Base-by-base conservation (phyloP, 768 basidiomycete genomes). In the Dendrothele bispora region DNA sequence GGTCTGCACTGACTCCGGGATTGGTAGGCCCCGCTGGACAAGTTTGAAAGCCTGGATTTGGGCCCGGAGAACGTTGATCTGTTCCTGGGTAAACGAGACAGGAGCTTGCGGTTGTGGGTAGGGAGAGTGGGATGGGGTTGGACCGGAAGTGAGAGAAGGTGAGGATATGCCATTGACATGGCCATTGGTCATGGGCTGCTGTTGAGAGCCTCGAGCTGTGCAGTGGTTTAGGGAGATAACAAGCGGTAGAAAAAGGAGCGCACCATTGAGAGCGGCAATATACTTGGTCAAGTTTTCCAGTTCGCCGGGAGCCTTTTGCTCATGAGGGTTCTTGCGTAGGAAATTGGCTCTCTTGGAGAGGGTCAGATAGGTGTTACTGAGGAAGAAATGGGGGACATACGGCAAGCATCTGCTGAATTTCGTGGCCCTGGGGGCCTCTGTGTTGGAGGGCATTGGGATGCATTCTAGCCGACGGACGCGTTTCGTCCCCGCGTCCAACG, bases 41-140 rank as follows among this genome's bases (percentile, higher is more conserved):
- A 82, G 75, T 59, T 86, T 89, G 71, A 85, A 92, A 3, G 91
- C 90, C 40, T 84, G 78, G 14, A 93, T 91, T 55, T 93, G 91
- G 0, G 86, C 82, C 12, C 87, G 79, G n/a, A 93, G 76, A 8
- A 85, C 79, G 48, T 71, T 74, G 39, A 91, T 83, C 58, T 91
- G 91, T 50, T 88, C 85, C 0, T 62, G 69, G 4, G 88, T 85
- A 60, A 95, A 92, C 4, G 87, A 86, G 25, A 91, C 82, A 30
- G 89, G 86, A 0, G 87, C 85, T 24, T 80, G 74, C 3, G 11
- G 74, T 64, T 46, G 80, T 62, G 34, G 78, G 70, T 36, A 64
- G 62, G n/a, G n/a, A n/a, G n/a, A n/a, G n/a, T n/a, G n/a, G n/a
- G n/a, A n/a, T n/a, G n/a, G n/a, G n/a, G n/a, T n/a, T n/a, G n/a